Base-by-base conservation (phyloP, 2,329 filamentous ascomycete genomes). In the Mollisiaceae sp. region DNA sequence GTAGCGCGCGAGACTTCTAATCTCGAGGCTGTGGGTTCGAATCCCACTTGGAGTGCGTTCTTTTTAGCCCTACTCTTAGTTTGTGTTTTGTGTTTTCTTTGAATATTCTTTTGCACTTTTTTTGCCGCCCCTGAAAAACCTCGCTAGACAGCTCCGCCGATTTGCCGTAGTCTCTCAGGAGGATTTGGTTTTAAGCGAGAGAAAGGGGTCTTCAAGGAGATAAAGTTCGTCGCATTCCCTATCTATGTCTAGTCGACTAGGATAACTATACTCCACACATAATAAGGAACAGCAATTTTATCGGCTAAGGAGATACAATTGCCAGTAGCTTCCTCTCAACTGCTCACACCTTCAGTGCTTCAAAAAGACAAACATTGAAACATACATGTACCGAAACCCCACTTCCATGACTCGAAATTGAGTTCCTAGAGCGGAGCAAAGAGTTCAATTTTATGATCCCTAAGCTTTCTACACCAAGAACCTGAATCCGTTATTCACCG, bases 1-100 rank as follows among this genome's bases (percentile, higher is more conserved):
- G 67, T 70, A 70, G 68, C 68, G 68, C 68, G 68, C 68, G 59
- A 70, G 68, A 70, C 68, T 70, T 70, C 68, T 70, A 68, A 69
- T 69, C 66, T 69, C 59, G 67, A 69, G 67, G 67, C 62, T 69
- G 67, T 67, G 67, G 67, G 68, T 70, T 70, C 68, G 68, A 70
- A 64, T 66, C 68, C 68, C 68, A 66, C 68, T 27, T 63, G 59
- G 68, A 65, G 65, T 69, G 67, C 6, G 24, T 27, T 15, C 8
- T 47, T 47, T 8, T 47, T 2, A 18, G 38, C 4, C 20, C 2
- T 47, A 5, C 27, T 32, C 27, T 32, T 32, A 27, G 18, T 20
- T 36, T 60, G 36, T 39, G 32, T 15, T 54, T 20, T 41, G n/a
- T 27, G 8, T 50, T 8, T 8, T 50, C 20, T 24, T 50, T 50